These are phyloP conservation scores for Aspergillus haitiensis DNA, from an alignment of 495 filamentous ascomycete species.

Conservation along the genomic window DNA sequence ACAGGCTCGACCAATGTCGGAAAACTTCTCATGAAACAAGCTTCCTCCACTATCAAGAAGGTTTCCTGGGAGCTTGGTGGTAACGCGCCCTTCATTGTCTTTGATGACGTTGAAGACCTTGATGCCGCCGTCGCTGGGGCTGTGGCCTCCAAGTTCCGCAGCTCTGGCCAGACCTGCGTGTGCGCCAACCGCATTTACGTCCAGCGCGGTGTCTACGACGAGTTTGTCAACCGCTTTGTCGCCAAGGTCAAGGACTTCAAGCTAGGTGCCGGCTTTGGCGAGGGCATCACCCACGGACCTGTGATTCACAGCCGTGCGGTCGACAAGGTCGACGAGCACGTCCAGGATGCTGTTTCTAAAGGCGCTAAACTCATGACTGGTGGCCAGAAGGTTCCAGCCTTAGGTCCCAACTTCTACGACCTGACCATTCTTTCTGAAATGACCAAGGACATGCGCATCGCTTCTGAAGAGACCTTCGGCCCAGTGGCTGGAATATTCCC, in stretches of 20 bases:
- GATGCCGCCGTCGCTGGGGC: conserved; percentile 74
- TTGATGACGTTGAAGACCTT: conserved; percentile 79
- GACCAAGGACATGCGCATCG: conserved; percentile 74
- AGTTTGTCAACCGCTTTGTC: conserved; percentile 68
- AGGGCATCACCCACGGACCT: conserved; percentile 74
- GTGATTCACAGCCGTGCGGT: conserved; percentile 76
- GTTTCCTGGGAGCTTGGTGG: conserved; percentile 85
- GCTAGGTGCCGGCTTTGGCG: conserved; percentile 72
- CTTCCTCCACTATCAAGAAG: conserved; percentile 78
- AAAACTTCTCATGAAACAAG: conserved; percentile 83
- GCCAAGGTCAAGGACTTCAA: conserved; percentile 75
- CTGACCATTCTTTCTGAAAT: conserved; percentile 81
- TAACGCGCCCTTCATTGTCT: conserved; percentile 92
- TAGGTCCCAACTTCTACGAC: conserved; percentile 77
- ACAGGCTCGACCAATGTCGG: conserved; percentile 87
- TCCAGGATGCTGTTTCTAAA: conserved; percentile 72
- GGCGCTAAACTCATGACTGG: conserved; percentile 71
- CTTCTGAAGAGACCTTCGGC: conserved; percentile 84
- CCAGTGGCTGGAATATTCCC: conserved; percentile 81
- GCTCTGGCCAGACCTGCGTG: conserved; percentile 87
- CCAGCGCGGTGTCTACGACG: conserved; percentile 75
- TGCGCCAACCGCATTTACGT: conserved; percentile 87
- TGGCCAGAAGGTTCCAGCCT: conserved; percentile 62
- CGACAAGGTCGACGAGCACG: conserved; percentile 74
- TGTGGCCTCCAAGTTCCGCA: conserved; percentile 78